A percentile compares a stretch with the other conserved stretches of the same genome.
These are phyloP conservation scores for Phytopythium chamaehyphon DNA, from an alignment of 352 stramenopile genomes.

Conservation along the genomic window DNA sequence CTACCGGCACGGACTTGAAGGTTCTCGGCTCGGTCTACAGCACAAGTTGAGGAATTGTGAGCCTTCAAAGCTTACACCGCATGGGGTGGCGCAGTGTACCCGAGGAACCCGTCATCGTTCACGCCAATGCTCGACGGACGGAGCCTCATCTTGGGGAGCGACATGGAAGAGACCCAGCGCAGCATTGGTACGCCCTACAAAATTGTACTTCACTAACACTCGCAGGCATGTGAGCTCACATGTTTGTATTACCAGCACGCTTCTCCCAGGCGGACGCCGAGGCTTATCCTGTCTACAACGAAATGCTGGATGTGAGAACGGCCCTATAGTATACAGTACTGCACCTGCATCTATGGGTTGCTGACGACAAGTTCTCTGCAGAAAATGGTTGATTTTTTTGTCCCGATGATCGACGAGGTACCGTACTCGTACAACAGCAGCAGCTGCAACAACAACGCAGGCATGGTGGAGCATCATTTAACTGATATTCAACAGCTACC, in stretches of 20 bases:
- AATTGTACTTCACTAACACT: too few relatives aligned
- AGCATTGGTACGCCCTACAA: slow-evolving; percentile 64
- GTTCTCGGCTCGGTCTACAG: too few relatives aligned
- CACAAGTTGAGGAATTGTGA: too few relatives aligned
- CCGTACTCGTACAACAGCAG: too few relatives aligned
- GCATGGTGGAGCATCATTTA: too few relatives aligned
- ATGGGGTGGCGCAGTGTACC: slow-evolving; percentile 38
- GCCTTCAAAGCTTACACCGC: background rate
- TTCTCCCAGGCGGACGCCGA: slow-evolving; percentile 77
- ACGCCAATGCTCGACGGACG: slow-evolving; percentile 76
- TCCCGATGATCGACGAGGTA: slow-evolving; percentile 81
- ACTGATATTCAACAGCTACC: slow-evolving; percentile 44
- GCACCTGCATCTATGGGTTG: too few relatives aligned
- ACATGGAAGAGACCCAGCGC: slow-evolving; percentile 71
- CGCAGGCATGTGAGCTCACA: slow-evolving; percentile 1
- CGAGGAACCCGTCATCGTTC: slow-evolving; percentile 85
- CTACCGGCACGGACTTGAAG: slow-evolving; percentile 67
- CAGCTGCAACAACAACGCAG: too few relatives aligned
- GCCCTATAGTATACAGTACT: too few relatives aligned
- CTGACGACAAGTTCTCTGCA: slow-evolving; percentile 10
- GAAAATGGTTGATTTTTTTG: slow-evolving; percentile 78
- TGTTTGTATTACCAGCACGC: slow-evolving; percentile 42
- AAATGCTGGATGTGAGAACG: slow-evolving; percentile 56
- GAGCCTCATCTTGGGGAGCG: slow-evolving; percentile 73
- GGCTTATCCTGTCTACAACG: slow-evolving; percentile 80